These are phyloP conservation scores for Phascolomyces articulosus DNA, from an alignment of 371 early-diverging fungal genomes.

Conservation along the genomic window DNA sequence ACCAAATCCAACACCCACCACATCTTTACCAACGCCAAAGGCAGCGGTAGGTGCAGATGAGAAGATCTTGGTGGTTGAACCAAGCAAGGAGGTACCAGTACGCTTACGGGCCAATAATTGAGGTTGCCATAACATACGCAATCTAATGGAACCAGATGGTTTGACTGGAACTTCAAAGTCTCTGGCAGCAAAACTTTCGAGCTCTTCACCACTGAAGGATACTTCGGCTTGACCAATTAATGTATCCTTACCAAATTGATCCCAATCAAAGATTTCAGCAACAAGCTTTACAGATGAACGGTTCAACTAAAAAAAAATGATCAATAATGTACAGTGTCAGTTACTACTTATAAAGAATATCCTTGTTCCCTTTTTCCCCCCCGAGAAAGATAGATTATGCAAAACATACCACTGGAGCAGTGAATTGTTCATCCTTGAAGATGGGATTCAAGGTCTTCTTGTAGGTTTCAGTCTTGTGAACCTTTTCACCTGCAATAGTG, in stretches of 20 bases:
- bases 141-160: conserved; percentile 26
- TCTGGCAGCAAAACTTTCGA: conserved; percentile 44
- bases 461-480: conserved; percentile 77
- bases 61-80: conserved; percentile 47
- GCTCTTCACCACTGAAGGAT: conserved; percentile 29
- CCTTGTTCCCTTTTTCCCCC: background rate
- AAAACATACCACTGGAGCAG: conserved; percentile 57
- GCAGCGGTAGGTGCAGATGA: conserved; percentile 45
- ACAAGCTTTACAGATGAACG: conserved; percentile 55
- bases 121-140: conserved; percentile 51
- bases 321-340: no score
- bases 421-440: conserved; percentile 78
- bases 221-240: conserved; percentile 50
- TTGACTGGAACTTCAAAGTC: conserved; percentile 32
- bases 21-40: conserved; percentile 31
- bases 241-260: conserved; percentile 69
- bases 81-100: conserved; percentile 35
- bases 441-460: conserved; percentile 85
- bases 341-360: no score
- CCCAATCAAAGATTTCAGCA: conserved; percentile 83
- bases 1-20: conserved; percentile 36
- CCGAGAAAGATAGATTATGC: background rate
- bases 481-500: conserved; percentile 72
- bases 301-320: conserved; percentile 22
- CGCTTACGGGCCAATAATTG: conserved; percentile 49